phyloP scores from a whole-genome alignment of 208 protist genomes.

The Crithidia sp. region DNA sequence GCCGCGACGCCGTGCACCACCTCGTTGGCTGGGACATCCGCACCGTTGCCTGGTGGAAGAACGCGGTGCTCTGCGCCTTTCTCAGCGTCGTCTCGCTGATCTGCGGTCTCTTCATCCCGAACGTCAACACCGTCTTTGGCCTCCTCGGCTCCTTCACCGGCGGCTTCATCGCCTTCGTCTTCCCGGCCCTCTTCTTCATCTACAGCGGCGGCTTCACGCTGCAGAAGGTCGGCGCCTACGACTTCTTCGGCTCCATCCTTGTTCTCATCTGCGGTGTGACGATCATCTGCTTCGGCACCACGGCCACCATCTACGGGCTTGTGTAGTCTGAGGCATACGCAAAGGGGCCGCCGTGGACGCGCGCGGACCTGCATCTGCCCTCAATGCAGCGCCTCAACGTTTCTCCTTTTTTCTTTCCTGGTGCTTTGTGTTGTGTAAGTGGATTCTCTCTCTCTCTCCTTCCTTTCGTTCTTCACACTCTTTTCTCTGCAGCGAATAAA shows the following conservation, averaged over 20 bases:
- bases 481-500: too few species aligned
- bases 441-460: too few species aligned
- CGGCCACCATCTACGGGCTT: conserved; percentile 57
- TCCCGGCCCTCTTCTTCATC: conserved; percentile 79
- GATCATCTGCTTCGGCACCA: conserved; percentile 66
- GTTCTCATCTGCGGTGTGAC: conserved; percentile 55
- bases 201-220: conserved; percentile 55
- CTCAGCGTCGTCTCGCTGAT: conserved; percentile 55
- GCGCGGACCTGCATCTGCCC: too few species aligned
- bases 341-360: too few species aligned
- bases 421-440: too few species aligned
- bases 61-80: conserved; percentile 45
- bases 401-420: too few species aligned
- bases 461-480: too few species aligned
- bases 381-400: too few species aligned
- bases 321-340: conserved; percentile 1
- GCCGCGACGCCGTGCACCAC: conserved; percentile 68
- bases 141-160: conserved; percentile 70
- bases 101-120: conserved; percentile 69
- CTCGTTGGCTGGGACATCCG: conserved; percentile 57
- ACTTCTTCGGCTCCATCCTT: conserved; percentile 44
- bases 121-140: conserved; percentile 77
- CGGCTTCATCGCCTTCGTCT: conserved; percentile 73
- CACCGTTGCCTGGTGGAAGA: conserved; percentile 62
- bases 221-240: conserved; percentile 37